phyloP scores from a whole-genome alignment of 177 flowering plant genomes.

The Telopea speciosissima region DNA sequence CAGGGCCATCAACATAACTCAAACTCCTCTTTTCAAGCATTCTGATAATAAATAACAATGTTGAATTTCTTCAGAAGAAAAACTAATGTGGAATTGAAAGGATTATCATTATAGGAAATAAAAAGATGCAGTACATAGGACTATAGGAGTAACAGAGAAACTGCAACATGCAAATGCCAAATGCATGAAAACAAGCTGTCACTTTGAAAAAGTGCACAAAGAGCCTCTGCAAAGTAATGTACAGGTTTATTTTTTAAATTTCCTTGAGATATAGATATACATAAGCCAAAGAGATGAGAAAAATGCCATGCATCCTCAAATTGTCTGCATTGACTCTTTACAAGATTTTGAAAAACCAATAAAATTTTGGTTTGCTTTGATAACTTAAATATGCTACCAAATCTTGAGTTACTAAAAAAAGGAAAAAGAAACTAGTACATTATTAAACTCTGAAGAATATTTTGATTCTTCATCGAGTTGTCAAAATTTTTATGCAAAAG shows the following conservation, averaged over 20 bases:
- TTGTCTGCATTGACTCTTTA: too few relatives aligned
- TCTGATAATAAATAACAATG: conserved; percentile 30
- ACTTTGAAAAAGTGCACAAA: not conserved
- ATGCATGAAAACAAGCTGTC: not conserved
- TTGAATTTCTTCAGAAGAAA: not conserved
- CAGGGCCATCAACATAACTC: conserved; percentile 77
- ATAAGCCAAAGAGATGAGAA: too few relatives aligned
- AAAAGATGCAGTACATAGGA: not conserved
- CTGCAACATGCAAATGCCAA: not conserved
- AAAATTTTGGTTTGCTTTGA: too few relatives aligned
- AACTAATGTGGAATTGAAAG: not conserved
- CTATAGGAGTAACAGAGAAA: not conserved
- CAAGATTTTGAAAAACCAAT: too few relatives aligned
- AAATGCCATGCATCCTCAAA: too few relatives aligned
- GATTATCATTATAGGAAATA: not conserved
- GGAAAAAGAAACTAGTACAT: too few relatives aligned
- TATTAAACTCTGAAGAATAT: too few relatives aligned
- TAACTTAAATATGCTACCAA: too few relatives aligned
- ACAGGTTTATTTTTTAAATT: not conserved
- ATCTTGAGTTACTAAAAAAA: too few relatives aligned
- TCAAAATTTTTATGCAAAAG: too few relatives aligned
- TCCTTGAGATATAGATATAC: not conserved
- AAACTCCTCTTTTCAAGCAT: conserved; percentile 94
- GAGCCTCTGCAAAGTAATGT: not conserved
- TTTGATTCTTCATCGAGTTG: too few relatives aligned